Conservation (phyloP, 192 early-diverging fungal genomes). For the Thamnidium elegans region DNA sequence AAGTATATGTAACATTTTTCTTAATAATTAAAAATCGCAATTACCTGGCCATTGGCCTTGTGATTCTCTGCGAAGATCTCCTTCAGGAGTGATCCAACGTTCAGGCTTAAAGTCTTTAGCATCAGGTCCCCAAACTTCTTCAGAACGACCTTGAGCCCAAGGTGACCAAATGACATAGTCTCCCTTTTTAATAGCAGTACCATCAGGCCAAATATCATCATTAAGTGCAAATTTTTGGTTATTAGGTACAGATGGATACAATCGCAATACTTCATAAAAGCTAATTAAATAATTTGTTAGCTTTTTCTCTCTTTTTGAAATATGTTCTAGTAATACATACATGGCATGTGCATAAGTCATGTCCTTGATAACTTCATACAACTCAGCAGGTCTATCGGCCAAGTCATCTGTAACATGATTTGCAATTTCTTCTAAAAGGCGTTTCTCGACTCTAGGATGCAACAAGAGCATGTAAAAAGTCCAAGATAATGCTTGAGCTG, state of each 20-base stretch:
- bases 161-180: slow-evolving; percentile 45
- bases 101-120: slow-evolving; percentile 47
- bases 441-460: slow-evolving; percentile 39
- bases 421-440: slow-evolving; percentile 40
- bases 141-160: slow-evolving; percentile 41
- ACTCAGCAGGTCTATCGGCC: slow-evolving; percentile 2
- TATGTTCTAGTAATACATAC: slow-evolving; percentile 17
- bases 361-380: slow-evolving; percentile 32
- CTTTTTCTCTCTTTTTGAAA: background rate
- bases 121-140: slow-evolving; percentile 43
- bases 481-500: slow-evolving; percentile 50
- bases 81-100: slow-evolving; percentile 44
- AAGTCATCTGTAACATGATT: slow-evolving; percentile 17
- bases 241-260: slow-evolving; percentile 45
- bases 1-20: too few species aligned
- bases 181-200: slow-evolving; percentile 43
- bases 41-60: slow-evolving; percentile 42
- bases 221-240: slow-evolving; percentile 46
- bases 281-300: background rate
- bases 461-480: slow-evolving; percentile 40
- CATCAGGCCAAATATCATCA: slow-evolving; percentile 53
- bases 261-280: slow-evolving; percentile 37
- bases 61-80: slow-evolving; percentile 24
- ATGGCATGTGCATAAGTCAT: slow-evolving; percentile 39
- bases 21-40: too few species aligned